Conservation (phyloP, 352 stramenopile genomes). For the Globisporangium iwayamae region DNA sequence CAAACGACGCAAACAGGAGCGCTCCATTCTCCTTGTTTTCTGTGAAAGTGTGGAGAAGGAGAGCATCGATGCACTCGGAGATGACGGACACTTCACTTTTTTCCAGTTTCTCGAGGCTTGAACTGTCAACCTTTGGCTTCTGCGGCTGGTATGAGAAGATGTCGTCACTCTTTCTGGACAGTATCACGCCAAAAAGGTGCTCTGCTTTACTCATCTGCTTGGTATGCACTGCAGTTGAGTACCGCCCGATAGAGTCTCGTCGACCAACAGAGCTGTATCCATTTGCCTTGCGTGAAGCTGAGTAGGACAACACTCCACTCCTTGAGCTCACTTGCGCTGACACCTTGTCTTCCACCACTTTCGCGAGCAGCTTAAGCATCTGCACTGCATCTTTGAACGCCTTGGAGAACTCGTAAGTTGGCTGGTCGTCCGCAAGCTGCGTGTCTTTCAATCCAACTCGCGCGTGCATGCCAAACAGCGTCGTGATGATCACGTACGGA, state of each 20-base stretch:
- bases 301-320: conserved; percentile 60
- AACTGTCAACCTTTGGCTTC: background rate
- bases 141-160: conserved; percentile 17
- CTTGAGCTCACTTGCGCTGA: conserved; percentile 56
- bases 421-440: conserved; percentile 55
- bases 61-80: conserved; percentile 29
- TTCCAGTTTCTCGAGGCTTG: conserved; percentile 5
- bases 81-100: conserved; percentile 26
- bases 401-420: conserved; percentile 60
- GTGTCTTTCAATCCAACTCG: conserved; percentile 78
- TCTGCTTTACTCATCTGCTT: conserved; percentile 70
- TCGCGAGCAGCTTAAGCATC: conserved; percentile 77
- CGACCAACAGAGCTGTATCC: conserved; percentile 17
- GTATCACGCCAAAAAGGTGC: conserved; percentile 44
- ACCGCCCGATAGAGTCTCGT: conserved; percentile 61
- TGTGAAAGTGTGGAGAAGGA: conserved; percentile 19
- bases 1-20: conserved; percentile 62
- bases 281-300: conserved; percentile 16
- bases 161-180: conserved; percentile 12
- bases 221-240: conserved; percentile 63
- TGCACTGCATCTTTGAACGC: conserved; percentile 79
- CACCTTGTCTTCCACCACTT: conserved; percentile 63
- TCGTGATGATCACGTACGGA: conserved; percentile 80
- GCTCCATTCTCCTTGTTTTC: conserved; percentile 32
- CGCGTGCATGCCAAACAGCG: conserved; percentile 81